Evolutionary conservation across 2,329 filamentous ascomycete genomes (phyloP).

Genomic region (Uncinocarpus reesii): DNA sequence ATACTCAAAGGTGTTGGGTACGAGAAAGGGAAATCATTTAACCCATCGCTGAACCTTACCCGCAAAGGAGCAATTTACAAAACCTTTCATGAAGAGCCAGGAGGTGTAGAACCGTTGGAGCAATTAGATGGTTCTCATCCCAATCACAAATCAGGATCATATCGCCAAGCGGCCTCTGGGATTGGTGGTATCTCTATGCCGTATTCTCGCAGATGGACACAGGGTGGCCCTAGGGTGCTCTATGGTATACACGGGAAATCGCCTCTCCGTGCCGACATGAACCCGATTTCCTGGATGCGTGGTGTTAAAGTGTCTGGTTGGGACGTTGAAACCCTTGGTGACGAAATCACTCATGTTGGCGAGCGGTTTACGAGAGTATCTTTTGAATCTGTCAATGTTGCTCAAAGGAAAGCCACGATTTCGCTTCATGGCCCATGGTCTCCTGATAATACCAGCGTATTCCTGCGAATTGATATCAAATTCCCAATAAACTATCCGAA

Average conservation of each 20-base stretch:
- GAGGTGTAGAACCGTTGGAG: neutral
- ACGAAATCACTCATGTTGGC: constrained; percentile 52
- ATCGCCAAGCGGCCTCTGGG: constrained; percentile 24
- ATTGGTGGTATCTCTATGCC: constrained; percentile 43
- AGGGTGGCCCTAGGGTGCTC: constrained; percentile 40
- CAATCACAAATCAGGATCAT: neutral
- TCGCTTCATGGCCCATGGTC: constrained; percentile 54
- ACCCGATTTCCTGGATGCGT: constrained; percentile 55
- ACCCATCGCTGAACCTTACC: constrained; percentile 59
- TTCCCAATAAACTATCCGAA: constrained; percentile 50
- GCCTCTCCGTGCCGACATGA: constrained; percentile 41
- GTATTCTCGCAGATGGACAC: constrained; percentile 41
- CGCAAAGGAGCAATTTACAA: constrained; percentile 77
- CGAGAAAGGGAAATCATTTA: constrained; percentile 55
- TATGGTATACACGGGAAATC: constrained; percentile 41
- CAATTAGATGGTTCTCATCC: neutral
- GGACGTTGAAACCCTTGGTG: constrained; percentile 47
- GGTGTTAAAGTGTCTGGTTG: constrained; percentile 50
- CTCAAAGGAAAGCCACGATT: constrained; percentile 44
- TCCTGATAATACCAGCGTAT: constrained; percentile 41
- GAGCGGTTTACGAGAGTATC: constrained; percentile 51
- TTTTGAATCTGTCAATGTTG: constrained; percentile 50
- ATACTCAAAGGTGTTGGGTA: constrained; percentile 61
- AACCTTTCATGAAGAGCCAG: constrained; percentile 57
- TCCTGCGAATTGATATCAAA: constrained; percentile 47